These are phyloP conservation scores for Phytopythium ostracodes DNA, from an alignment of 352 stramenopile species.

Conservation along the genomic window DNA sequence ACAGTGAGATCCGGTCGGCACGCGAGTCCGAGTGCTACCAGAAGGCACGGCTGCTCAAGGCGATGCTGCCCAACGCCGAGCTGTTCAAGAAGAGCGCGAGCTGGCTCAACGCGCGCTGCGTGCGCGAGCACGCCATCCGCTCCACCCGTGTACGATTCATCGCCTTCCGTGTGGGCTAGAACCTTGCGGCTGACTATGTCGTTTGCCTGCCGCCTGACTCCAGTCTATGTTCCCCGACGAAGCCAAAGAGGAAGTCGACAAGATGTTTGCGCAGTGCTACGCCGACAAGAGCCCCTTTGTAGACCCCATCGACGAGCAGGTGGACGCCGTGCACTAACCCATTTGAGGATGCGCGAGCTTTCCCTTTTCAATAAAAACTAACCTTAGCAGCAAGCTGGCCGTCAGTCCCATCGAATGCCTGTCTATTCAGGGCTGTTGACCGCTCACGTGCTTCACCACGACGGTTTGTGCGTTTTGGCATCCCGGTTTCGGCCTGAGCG, in stretches of 20 bases:
- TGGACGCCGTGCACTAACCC: constrained; percentile 4
- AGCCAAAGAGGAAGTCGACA: constrained; percentile 58
- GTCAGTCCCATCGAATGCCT: no score
- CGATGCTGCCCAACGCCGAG: constrained; percentile 49
- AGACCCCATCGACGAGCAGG: neutral
- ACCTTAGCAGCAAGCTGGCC: neutral
- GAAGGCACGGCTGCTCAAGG: constrained; percentile 59
- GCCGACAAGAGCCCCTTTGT: constrained; percentile 62
- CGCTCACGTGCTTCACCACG: neutral
- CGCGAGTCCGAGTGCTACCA: constrained; percentile 82
- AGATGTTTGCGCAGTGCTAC: constrained; percentile 81
- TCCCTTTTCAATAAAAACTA: neutral
- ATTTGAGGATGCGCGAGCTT: neutral
- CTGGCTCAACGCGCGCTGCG: constrained; percentile 64
- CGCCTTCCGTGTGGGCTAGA: no score
- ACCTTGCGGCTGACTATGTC: no score
- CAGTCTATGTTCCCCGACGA: constrained; percentile 79
- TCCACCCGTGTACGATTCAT: constrained; percentile 55
- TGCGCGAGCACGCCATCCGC: constrained; percentile 68
- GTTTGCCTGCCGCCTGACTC: constrained; percentile 2
- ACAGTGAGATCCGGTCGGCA: constrained; percentile 76
- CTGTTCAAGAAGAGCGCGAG: constrained; percentile 57
- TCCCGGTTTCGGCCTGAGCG: neutral
- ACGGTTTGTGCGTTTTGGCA: neutral
- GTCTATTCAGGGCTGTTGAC: neutral